phyloP scores from a whole-genome alignment of 2,329 filamentous ascomycete species.

The Scortechinia acanthostroma region DNA sequence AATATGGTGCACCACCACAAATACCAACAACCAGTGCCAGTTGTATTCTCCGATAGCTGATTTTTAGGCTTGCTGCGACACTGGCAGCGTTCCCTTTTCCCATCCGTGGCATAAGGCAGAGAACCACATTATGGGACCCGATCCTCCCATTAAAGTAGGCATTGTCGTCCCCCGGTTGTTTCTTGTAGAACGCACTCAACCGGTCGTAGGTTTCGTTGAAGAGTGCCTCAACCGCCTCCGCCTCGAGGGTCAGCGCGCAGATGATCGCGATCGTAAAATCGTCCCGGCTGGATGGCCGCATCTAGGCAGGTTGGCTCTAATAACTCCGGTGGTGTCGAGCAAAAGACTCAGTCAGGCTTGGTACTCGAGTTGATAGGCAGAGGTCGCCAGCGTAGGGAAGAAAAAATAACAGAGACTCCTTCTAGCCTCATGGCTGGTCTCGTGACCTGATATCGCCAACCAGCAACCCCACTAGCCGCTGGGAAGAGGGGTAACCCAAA shows the following conservation, averaged over 20 bases:
- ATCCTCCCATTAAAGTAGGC: constrained; percentile 18
- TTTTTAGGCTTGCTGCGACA: constrained; percentile 14
- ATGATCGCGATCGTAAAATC: constrained; percentile 14
- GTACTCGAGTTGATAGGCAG: too few species aligned
- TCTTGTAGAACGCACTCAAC: constrained; percentile 9
- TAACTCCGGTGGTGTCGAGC: too few species aligned
- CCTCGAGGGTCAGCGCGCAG: constrained; percentile 15
- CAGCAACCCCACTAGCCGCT: too few species aligned
- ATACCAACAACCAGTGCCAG: constrained; percentile 27
- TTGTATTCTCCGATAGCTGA: constrained; percentile 21
- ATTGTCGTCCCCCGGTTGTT: constrained; percentile 14
- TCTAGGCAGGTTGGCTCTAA: too few species aligned
- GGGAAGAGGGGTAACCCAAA: too few species aligned
- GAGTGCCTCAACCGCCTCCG: constrained; percentile 11
- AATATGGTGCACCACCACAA: constrained; percentile 25
- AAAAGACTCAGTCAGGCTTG: too few species aligned
- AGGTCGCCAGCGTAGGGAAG: too few species aligned
- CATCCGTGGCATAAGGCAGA: constrained; percentile 15
- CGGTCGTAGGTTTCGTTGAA: constrained; percentile 17
- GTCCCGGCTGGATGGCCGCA: not conserved
- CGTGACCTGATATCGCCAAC: too few species aligned
- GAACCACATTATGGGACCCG: constrained; percentile 14
- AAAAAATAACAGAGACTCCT: too few species aligned
- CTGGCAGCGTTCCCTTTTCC: constrained; percentile 16
- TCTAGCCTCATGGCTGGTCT: too few species aligned